Percentiles rank a stretch among this genome's conserved stretches.
These are phyloP conservation scores for Aspergillus taichungensis DNA, from an alignment of 495 filamentous ascomycete species.

Conservation along the genomic window DNA sequence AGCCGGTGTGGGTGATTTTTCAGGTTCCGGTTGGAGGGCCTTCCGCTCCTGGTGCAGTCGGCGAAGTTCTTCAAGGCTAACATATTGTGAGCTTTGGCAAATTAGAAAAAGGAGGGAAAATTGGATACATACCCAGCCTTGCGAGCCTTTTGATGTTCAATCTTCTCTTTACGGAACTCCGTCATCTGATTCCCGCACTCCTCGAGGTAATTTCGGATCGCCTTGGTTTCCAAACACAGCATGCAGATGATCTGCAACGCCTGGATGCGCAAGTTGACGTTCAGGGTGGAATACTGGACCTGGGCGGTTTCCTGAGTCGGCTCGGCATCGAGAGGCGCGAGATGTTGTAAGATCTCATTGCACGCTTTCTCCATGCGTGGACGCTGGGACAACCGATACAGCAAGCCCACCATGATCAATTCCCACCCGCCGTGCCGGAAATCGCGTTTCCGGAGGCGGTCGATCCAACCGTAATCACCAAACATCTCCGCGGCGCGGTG, in stretches of 20 bases:
- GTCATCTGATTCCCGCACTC: constrained; percentile 91
- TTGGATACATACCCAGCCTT: constrained; percentile 59
- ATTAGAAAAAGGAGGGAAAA: constrained; percentile 11
- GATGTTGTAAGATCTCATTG: constrained; percentile 66
- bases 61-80: constrained; percentile 74
- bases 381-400: constrained; percentile 74
- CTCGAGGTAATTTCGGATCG: constrained; percentile 79
- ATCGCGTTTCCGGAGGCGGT: constrained; percentile 70
- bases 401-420: constrained; percentile 73
- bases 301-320: constrained; percentile 65
- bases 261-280: constrained; percentile 73
- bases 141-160: constrained; percentile 75
- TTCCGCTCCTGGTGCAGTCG: constrained; percentile 81
- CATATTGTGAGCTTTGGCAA: constrained; percentile 11
- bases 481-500: constrained; percentile 76
- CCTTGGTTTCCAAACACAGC: constrained; percentile 77
- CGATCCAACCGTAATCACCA: constrained; percentile 65
- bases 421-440: constrained; percentile 91
- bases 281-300: constrained; percentile 59
- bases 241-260: constrained; percentile 81
- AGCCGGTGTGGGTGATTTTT: constrained; percentile 53
- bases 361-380: constrained; percentile 61
- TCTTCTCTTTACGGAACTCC: constrained; percentile 85
- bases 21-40: constrained; percentile 62
- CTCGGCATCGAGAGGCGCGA: constrained; percentile 67